phyloP scores from a whole-genome alignment of 2,329 filamentous ascomycete genomes.

The Alternaria viburni region DNA sequence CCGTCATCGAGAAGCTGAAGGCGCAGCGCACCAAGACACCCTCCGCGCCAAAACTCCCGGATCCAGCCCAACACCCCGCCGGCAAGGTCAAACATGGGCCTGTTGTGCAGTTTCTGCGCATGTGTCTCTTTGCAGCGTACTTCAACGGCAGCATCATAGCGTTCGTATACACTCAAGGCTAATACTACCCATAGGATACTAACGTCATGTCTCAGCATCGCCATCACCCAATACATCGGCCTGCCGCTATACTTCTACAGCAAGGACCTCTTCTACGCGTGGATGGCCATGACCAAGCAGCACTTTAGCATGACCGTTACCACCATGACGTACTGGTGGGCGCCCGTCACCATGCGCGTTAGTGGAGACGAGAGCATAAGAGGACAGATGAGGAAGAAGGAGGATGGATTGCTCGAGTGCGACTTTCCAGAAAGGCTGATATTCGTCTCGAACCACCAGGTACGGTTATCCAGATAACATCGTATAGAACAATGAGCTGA shows the following conservation, averaged over 20 bases:
- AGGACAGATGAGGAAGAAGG: slow-evolving; percentile 71
- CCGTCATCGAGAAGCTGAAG: slow-evolving; percentile 21
- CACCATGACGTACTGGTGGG: slow-evolving; percentile 85
- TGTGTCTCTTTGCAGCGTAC: slow-evolving; percentile 54
- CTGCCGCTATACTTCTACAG: slow-evolving; percentile 75
- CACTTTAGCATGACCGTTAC: slow-evolving; percentile 78
- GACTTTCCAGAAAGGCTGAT: slow-evolving; percentile 81
- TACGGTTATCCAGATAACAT: slow-evolving; percentile 18
- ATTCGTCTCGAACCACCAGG: slow-evolving; percentile 84
- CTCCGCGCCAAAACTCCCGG: slow-evolving; percentile 1
- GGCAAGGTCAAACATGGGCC: slow-evolving; percentile 52
- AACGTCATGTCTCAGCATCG: slow-evolving; percentile 49
- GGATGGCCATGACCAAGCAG: slow-evolving; percentile 86
- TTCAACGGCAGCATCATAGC: slow-evolving; percentile 53
- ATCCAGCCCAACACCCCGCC: slow-evolving; percentile 35
- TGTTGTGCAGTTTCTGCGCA: slow-evolving; percentile 51
- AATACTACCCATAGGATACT: slow-evolving; percentile 27
- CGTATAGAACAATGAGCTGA: slow-evolving; percentile 13
- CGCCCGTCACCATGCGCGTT: slow-evolving; percentile 77
- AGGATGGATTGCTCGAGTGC: slow-evolving; percentile 74
- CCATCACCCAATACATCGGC: slow-evolving; percentile 74
- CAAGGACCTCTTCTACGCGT: slow-evolving; percentile 78
- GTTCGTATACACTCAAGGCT: slow-evolving; percentile 34
- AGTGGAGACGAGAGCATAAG: slow-evolving; percentile 82
- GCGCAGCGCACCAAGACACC: slow-evolving; percentile 18